These are phyloP conservation scores for Macaranga tanarius DNA, from an alignment of 441 rosid genomes.

Conservation along the genomic window DNA sequence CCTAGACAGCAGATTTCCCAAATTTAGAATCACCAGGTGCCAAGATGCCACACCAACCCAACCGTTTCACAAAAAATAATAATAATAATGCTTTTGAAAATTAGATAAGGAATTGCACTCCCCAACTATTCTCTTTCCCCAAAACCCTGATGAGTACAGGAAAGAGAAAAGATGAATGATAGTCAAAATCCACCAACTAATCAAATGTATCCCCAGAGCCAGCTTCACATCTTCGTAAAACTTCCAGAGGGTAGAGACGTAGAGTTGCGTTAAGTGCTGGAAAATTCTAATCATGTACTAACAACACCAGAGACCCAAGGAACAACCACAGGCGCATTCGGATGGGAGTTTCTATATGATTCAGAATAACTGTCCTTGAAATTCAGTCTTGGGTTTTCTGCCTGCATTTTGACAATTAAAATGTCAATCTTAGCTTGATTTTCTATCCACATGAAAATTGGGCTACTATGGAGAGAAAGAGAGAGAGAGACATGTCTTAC, in stretches of 20 bases:
- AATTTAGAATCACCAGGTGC: conserved; percentile 12
- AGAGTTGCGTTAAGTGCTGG: background rate
- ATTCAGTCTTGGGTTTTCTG: conserved; percentile 69
- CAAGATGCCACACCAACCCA: conserved; percentile 13
- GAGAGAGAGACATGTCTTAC: conserved; percentile 43
- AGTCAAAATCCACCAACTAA: conserved; percentile 10
- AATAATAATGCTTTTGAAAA: conserved; percentile 15
- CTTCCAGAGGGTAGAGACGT: conserved; percentile 2
- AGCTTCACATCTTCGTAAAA: conserved; percentile 16
- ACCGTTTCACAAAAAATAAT: conserved; percentile 25
- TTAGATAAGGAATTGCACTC: background rate
- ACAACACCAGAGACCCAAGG: conserved; percentile 95
- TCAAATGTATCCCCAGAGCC: conserved; percentile 14
- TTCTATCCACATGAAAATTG: background rate
- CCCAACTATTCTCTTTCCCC: conserved; percentile 2
- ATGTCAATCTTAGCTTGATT: conserved; percentile 1
- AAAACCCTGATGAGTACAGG: background rate
- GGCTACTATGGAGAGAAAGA: background rate
- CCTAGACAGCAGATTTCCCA: conserved; percentile 15
- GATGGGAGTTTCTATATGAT: conserved; percentile 72
- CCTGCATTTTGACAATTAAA: conserved; percentile 49
- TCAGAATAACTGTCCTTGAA: conserved; percentile 81
- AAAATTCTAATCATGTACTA: conserved; percentile 38
- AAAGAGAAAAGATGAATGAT: background rate
- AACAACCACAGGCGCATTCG: conserved; percentile 77